Evolutionary conservation across 345 rosid species (phyloP).

Genomic region (Citrus mangshanensis): DNA sequence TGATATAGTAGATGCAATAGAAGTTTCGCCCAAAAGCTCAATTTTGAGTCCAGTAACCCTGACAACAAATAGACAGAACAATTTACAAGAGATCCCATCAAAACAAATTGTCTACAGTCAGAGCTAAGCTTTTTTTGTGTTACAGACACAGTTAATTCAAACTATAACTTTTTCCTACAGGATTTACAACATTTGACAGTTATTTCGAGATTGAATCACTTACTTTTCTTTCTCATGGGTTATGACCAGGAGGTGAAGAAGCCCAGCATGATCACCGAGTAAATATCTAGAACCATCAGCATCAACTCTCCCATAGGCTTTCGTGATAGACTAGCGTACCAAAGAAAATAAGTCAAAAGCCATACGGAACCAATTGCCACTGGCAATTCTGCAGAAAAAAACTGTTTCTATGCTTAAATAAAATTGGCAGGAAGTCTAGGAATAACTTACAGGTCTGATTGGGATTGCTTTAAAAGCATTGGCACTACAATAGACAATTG

Average conservation of each 20-base stretch:
- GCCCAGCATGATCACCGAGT: conserved; percentile 91
- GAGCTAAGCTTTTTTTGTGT: not conserved
- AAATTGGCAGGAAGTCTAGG: conserved; percentile 5
- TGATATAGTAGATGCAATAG: conserved; percentile 88
- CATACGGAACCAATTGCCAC: conserved; percentile 4
- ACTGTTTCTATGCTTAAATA: not conserved
- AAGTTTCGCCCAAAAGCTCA: conserved; percentile 95
- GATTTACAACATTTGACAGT: not conserved
- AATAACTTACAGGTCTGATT: conserved; percentile 66
- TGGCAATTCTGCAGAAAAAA: not conserved
- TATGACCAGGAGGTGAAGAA: conserved; percentile 84
- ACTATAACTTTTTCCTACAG: not conserved
- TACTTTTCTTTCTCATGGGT: conserved; percentile 90
- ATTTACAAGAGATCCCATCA: conserved; percentile 5
- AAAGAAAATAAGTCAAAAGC: conserved; percentile 18
- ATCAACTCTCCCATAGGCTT: conserved; percentile 94
- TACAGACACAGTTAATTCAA: not conserved
- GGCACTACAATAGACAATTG: conserved; percentile 89
- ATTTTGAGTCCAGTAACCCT: conserved; percentile 96
- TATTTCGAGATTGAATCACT: conserved; percentile 22
- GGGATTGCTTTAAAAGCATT: conserved; percentile 82
- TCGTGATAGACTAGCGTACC: conserved; percentile 63
- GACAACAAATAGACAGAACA: conserved; percentile 22
- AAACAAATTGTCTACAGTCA: not conserved
- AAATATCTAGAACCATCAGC: conserved; percentile 94